Conservation (phyloP, 345 rosid species). For the Eucalyptus tenuipes region DNA sequence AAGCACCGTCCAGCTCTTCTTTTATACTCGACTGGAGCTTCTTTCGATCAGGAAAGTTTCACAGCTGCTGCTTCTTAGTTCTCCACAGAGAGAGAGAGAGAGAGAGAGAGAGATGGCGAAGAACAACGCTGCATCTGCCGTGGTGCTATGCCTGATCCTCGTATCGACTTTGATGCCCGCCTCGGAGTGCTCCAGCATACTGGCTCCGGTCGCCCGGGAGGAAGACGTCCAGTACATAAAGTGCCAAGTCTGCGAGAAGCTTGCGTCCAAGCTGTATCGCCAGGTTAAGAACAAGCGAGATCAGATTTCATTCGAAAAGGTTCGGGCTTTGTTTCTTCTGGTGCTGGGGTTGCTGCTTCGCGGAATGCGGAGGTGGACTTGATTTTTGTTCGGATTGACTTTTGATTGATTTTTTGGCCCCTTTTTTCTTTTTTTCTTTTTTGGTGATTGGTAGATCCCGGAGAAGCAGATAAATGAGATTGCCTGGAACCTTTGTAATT, state of each 20-base stretch:
- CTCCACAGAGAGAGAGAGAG: not conserved
- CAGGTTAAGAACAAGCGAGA: constrained; percentile 64
- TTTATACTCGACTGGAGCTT: not conserved
- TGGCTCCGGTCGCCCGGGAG: constrained; percentile 35
- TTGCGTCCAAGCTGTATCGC: constrained; percentile 42
- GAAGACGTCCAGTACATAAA: constrained; percentile 78
- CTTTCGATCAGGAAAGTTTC: not conserved
- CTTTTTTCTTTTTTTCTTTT: not conserved
- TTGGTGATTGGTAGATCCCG: constrained; percentile 34
- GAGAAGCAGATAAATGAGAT: constrained; percentile 80
- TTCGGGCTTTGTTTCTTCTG: not conserved
- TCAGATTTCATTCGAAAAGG: constrained; percentile 75
- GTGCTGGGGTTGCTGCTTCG: not conserved
- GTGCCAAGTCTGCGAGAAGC: constrained; percentile 84
- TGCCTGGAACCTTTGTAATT: constrained; percentile 76
- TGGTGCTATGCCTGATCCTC: constrained; percentile 11
- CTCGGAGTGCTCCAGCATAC: constrained; percentile 37
- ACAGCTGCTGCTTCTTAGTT: not conserved
- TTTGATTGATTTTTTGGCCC: not conserved
- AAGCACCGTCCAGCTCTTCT: not conserved
- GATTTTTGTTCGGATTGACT: not conserved
- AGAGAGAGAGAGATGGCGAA: constrained; percentile 1
- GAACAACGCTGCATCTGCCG: constrained; percentile 11
- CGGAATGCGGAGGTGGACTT: not conserved
- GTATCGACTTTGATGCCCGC: constrained; percentile 26